phyloP scores from a whole-genome alignment of 257 asterid species.

The Forsythia suspensa region DNA sequence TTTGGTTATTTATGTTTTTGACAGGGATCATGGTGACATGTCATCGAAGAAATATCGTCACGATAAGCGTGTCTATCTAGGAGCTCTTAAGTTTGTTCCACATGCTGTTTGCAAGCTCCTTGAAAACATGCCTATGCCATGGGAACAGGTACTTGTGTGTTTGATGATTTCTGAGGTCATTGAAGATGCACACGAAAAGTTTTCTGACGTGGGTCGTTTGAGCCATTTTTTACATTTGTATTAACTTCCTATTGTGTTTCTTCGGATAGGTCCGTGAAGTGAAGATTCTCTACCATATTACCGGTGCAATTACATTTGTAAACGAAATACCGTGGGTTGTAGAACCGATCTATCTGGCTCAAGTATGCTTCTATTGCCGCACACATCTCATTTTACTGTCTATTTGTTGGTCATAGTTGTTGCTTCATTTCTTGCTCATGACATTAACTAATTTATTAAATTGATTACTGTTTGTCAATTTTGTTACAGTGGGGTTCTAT shows the following conservation, averaged over 20 bases:
- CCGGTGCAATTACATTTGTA: conserved; percentile 96
- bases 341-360: conserved; percentile 95
- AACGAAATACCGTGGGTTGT: conserved; percentile 99
- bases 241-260: conserved; percentile 23
- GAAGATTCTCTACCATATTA: conserved; percentile 91
- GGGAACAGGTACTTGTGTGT: conserved; percentile 80
- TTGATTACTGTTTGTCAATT: no score
- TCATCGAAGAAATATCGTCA: conserved; percentile 93
- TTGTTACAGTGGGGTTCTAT: conserved; percentile 78
- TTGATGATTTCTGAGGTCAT: background rate
- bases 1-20: conserved; percentile 11
- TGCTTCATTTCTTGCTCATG: background rate
- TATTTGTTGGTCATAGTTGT: background rate
- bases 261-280: conserved; percentile 84
- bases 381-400: background rate
- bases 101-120: conserved; percentile 98
- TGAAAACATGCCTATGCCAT: conserved; percentile 99
- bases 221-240: background rate
- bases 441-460: no score
- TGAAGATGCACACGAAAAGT: no score
- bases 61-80: conserved; percentile 93
- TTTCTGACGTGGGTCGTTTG: background rate
- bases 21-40: conserved; percentile 99
- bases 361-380: conserved; percentile 45
- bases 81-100: conserved; percentile 96